Conservation (phyloP, 495 filamentous ascomycete genomes). For the Penicillium mononematosum region DNA sequence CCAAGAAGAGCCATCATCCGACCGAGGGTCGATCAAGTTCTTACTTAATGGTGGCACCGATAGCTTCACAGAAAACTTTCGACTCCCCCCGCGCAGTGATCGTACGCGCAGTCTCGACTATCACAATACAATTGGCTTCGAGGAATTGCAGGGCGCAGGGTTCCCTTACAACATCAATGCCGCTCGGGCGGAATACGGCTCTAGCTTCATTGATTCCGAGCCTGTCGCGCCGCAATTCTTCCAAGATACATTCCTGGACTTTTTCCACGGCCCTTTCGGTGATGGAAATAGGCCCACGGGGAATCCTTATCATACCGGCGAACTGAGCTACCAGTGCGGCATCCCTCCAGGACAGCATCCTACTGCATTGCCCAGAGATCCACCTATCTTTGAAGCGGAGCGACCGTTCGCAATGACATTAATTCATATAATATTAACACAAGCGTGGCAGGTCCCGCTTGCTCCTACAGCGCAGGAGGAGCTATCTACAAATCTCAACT, state of each 20-base stretch:
- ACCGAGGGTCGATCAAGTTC: slow-evolving; percentile 50
- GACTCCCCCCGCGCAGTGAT: slow-evolving; percentile 44
- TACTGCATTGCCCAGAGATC: slow-evolving; percentile 17
- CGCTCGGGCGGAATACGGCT: slow-evolving; percentile 18
- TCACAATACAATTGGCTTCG: slow-evolving; percentile 31
- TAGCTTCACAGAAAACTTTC: slow-evolving; percentile 46
- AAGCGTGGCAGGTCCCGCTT: slow-evolving; percentile 38
- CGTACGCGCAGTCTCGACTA: slow-evolving; percentile 36
- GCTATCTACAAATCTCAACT: slow-evolving; percentile 39
- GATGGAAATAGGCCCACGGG: slow-evolving; percentile 30
- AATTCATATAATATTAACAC: slow-evolving; percentile 39
- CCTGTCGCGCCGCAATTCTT: slow-evolving; percentile 33
- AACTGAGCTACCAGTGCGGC: slow-evolving; percentile 19
- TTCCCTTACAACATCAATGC: slow-evolving; percentile 22
- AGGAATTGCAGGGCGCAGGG: slow-evolving; percentile 22
- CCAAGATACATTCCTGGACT: slow-evolving; percentile 42
- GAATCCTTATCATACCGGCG: slow-evolving; percentile 20
- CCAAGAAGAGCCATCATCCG: slow-evolving; percentile 29
- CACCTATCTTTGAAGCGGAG: slow-evolving; percentile 35
- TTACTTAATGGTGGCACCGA: slow-evolving; percentile 49
- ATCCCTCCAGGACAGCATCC: slow-evolving; percentile 23
- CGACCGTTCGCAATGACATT: slow-evolving; percentile 38
- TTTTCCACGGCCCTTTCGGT: slow-evolving; percentile 45
- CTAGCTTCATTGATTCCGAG: slow-evolving; percentile 30
- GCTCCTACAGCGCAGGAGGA: slow-evolving; percentile 41